Base-by-base conservation (phyloP, 1,284 basidiomycete species). In the Ceratobasidium sp. region DNA sequence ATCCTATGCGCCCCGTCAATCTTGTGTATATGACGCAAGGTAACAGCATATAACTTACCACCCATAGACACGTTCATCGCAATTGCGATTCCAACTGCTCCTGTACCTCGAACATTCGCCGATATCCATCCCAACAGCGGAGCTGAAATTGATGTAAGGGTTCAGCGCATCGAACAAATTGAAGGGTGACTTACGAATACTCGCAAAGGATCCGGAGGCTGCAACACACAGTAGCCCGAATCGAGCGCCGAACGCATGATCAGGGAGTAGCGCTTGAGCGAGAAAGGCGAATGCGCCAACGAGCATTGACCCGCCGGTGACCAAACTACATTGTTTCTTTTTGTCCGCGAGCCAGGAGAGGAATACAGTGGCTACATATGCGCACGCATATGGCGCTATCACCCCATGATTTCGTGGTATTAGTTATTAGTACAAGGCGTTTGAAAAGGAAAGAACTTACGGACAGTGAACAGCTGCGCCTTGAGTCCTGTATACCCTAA, bases 391-490 rank as follows among this genome's bases (percentile, higher is more conserved):
- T 50, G 71, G 71, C 2, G 71, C 71, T 74, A 65, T 38, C 17
- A 33, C n/a, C 26, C 52, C 33, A 33, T 1, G 33, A 33, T 33
- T 33, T 33, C 33, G 33, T 33, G 33, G 33, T 33, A 4, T 33
- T 33, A 33, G 33, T 4, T 33, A 33, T 33, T 33, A 33, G 33
- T 4, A 33, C 33, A 33, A 33, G 33, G 33, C 4, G 33, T 33
- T 33, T 33, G 33, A 33, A 33, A 33, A 33, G 48, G 48, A 38
- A 13, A 15, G 67, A 87, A 90, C 20, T 89, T 88, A 28, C 89
- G 89, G 1, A 90, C 89, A 1, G 89, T 89, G 84, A 88, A 87
- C 23, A 91, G 85, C 81, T 91, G 89, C 0, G 89, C 88, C 44
- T 83, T 79, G 10, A 88, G 85, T 48, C 84, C 83, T 38, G 83